These are phyloP conservation scores for Hyaloscypha hepaticicola DNA, from an alignment of 495 filamentous ascomycete genomes.

Conservation along the genomic window DNA sequence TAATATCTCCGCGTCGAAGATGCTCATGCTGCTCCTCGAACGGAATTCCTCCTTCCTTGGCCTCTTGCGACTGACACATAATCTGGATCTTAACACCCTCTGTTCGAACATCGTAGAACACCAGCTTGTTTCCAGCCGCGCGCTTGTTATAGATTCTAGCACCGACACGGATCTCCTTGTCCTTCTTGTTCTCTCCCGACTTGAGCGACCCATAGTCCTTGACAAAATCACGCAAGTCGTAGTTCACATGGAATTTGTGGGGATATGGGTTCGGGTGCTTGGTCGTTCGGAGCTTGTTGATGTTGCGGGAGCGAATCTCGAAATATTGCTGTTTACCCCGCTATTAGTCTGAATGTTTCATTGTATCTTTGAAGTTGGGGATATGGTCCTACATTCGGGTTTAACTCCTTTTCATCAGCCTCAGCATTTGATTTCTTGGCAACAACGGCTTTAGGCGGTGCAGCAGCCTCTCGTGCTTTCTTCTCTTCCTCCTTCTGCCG, in stretches of 20 bases:
- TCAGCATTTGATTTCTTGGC: slow-evolving; percentile 69
- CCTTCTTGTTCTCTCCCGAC: slow-evolving; percentile 79
- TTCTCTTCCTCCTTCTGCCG: slow-evolving; percentile 83
- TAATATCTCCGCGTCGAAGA: slow-evolving; percentile 86
- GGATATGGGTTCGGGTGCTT: slow-evolving; percentile 89
- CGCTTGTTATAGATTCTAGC: slow-evolving; percentile 90
- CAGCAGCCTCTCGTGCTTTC: slow-evolving; percentile 77
- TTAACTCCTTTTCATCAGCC: slow-evolving; percentile 73
- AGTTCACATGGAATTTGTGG: slow-evolving; percentile 91
- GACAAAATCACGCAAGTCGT: slow-evolving; percentile 73
- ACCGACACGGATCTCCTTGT: slow-evolving; percentile 69
- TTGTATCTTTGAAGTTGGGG: background rate
- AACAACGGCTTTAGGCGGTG: slow-evolving; percentile 61
- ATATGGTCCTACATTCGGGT: slow-evolving; percentile 69
- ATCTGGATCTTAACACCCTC: slow-evolving; percentile 86
- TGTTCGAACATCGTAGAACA: slow-evolving; percentile 89
- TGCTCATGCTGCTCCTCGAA: slow-evolving; percentile 89
- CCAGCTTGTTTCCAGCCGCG: slow-evolving; percentile 75
- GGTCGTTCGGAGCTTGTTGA: slow-evolving; percentile 81
- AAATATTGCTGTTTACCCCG: slow-evolving; percentile 77
- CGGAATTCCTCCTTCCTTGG: slow-evolving; percentile 52
- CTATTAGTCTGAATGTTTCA: slow-evolving; percentile 10
- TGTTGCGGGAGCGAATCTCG: slow-evolving; percentile 82
- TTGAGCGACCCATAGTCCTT: slow-evolving; percentile 71
- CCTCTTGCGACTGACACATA: slow-evolving; percentile 81